Conservation (phyloP, 306 rosid genomes). For the Benincasa hispida region DNA sequence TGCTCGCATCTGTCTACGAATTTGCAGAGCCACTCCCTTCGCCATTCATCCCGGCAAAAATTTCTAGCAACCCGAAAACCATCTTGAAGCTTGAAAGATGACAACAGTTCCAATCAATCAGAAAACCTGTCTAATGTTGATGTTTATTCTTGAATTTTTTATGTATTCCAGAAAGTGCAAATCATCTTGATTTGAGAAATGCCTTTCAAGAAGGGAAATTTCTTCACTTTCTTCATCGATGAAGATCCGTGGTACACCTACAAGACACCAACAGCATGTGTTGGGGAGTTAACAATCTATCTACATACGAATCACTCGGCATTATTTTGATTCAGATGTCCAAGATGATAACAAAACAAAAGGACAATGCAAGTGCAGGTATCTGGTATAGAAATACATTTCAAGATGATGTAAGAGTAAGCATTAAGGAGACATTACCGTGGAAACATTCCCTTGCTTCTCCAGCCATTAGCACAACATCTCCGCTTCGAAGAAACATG, state of each 20-base stretch:
- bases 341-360: not conserved
- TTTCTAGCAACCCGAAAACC: not conserved
- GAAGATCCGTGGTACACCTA: slow-evolving; percentile 93
- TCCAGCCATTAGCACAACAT: slow-evolving; percentile 90
- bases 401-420: not conserved
- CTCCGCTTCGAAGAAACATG: slow-evolving; percentile 95
- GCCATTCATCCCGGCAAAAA: not conserved
- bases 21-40: not conserved
- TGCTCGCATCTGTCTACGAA: not conserved
- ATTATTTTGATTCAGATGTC: not conserved
- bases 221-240: slow-evolving; percentile 62
- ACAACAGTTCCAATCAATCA: not conserved
- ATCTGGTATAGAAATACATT: not conserved
- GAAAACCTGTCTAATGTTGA: slow-evolving; percentile 84
- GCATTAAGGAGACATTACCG: slow-evolving; percentile 27
- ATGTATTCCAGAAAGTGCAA: slow-evolving; percentile 51
- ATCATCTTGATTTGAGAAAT: slow-evolving; percentile 43
- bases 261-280: slow-evolving; percentile 9
- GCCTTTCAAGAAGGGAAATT: slow-evolving; percentile 36
- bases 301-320: not conserved
- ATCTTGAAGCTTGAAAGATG: not conserved
- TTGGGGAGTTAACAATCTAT: not conserved
- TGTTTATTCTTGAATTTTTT: slow-evolving; percentile 76
- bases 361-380: not conserved
- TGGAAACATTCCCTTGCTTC: slow-evolving; percentile 92